Evolutionary conservation across 1,139 yeast species (phyloP).

Genomic region (Pichia norvegensis): DNA sequence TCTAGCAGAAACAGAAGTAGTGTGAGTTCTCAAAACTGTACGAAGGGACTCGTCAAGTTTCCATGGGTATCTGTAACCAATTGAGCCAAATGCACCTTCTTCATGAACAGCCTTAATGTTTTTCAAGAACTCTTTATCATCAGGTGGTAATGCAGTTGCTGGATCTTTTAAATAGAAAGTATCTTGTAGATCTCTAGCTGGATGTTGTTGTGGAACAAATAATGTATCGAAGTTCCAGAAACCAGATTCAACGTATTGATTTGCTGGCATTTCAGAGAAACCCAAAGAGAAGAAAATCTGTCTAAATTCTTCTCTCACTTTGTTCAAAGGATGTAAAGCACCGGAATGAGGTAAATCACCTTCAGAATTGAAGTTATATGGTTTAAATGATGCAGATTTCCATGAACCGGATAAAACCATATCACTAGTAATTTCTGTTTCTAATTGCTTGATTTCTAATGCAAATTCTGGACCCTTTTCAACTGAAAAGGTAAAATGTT

Average conservation of each 20-base stretch:
- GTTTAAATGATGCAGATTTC: constrained; percentile 81
- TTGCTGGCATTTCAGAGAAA: constrained; percentile 97
- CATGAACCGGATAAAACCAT: constrained; percentile 79
- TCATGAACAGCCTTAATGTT: constrained; percentile 80
- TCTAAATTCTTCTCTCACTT: constrained; percentile 95
- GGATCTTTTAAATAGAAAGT: constrained; percentile 97
- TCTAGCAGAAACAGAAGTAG: constrained; percentile 86
- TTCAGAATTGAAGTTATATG: constrained; percentile 92
- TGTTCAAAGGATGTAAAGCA: constrained; percentile 91
- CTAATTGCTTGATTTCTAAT: constrained; percentile 67
- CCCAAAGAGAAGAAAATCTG: constrained; percentile 97
- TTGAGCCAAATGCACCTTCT: constrained; percentile 85
- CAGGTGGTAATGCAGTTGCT: constrained; percentile 65
- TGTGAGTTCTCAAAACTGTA: constrained; percentile 93
- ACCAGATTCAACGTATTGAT: constrained; percentile 94
- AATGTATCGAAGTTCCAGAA: constrained; percentile 98
- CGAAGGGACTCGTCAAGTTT: constrained; percentile 80
- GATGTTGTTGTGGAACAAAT: constrained; percentile 98
- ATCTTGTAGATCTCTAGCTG: constrained; percentile 98
- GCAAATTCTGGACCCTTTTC: constrained; percentile 81
- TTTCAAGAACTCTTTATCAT: constrained; percentile 68
- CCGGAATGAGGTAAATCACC: constrained; percentile 84
- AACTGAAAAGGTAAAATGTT: constrained; percentile 68
- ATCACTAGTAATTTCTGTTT: constrained; percentile 90
- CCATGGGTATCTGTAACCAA: constrained; percentile 99